phyloP scores from a whole-genome alignment of 2,329 filamentous ascomycete species.

The Aspergillus piperis region DNA sequence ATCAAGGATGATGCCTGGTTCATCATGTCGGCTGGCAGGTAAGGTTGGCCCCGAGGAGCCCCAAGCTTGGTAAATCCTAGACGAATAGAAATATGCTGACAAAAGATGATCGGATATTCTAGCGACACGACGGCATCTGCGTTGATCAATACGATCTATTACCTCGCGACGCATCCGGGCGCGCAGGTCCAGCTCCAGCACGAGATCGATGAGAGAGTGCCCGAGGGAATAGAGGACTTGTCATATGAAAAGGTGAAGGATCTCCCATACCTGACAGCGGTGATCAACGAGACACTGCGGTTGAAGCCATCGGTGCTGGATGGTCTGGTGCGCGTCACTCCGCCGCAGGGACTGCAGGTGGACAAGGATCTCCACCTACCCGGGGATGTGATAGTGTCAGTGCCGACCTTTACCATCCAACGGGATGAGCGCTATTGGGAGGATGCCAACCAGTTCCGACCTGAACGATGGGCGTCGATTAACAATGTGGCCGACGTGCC shows the following conservation, averaged over 20 bases:
- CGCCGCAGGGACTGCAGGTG: slow-evolving; percentile 30
- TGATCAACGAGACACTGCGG: slow-evolving; percentile 40
- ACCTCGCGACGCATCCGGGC: slow-evolving; percentile 33
- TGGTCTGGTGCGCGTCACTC: slow-evolving; percentile 42
- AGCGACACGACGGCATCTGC: slow-evolving; percentile 40
- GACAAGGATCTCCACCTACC: slow-evolving; percentile 13
- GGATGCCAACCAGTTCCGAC: slow-evolving; percentile 2
- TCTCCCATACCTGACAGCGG: slow-evolving; percentile 27
- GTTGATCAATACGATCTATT: slow-evolving; percentile 35
- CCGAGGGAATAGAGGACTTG: not conserved
- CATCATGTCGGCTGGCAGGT: slow-evolving; percentile 20
- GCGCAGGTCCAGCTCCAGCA: slow-evolving; percentile 34
- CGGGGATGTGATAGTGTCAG: slow-evolving; percentile 8
- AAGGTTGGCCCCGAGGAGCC: not conserved
- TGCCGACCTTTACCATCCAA: slow-evolving; percentile 11
- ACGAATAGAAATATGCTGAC: too few relatives aligned
- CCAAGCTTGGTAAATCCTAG: not conserved
- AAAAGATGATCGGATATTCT: not conserved
- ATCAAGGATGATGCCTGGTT: slow-evolving; percentile 19
- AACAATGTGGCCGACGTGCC: not conserved
- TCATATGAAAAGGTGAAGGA: slow-evolving; percentile 4
- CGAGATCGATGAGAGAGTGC: slow-evolving; percentile 26
- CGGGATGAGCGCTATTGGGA: slow-evolving; percentile 10
- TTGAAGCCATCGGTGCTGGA: slow-evolving; percentile 42
- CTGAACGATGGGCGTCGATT: slow-evolving; percentile 2